Evolutionary conservation across 2,329 filamentous ascomycete species (phyloP).

Genomic region (Colletotrichum sansevieriae): DNA sequence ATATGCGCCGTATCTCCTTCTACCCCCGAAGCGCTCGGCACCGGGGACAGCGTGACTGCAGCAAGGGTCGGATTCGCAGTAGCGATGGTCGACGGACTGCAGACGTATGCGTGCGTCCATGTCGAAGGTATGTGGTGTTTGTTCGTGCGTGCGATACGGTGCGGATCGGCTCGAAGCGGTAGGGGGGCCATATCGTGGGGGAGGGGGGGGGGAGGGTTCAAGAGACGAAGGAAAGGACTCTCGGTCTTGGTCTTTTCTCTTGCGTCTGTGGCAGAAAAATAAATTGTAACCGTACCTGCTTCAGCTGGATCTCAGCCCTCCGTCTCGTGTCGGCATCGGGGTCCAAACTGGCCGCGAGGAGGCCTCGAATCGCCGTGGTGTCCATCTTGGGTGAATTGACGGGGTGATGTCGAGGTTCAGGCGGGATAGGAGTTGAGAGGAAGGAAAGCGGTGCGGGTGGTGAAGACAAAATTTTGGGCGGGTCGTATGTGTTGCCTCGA

Average conservation of each 20-base stretch:
- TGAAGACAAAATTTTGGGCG: conserved; percentile 44
- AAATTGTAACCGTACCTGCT: conserved; percentile 71
- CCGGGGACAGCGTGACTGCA: neutral
- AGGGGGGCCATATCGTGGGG: conserved; percentile 39
- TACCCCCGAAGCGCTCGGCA: conserved; percentile 1
- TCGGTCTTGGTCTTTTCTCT: conserved; percentile 9
- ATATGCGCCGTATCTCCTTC: conserved; percentile 2
- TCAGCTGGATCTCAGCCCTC: conserved; percentile 84
- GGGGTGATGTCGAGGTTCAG: conserved; percentile 41
- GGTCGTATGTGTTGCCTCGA: conserved; percentile 41
- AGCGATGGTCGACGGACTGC: conserved; percentile 32
- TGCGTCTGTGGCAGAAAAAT: conserved; percentile 17
- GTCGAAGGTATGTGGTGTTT: conserved; percentile 30
- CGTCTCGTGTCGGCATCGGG: conserved; percentile 80
- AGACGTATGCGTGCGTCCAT: conserved; percentile 25
- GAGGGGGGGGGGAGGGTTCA: conserved; percentile 20
- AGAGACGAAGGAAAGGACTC: conserved; percentile 14
- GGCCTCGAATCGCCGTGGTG: conserved; percentile 78
- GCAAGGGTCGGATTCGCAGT: conserved; percentile 10
- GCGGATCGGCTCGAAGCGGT: conserved; percentile 38
- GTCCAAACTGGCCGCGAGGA: conserved; percentile 82
- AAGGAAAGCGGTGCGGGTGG: conserved; percentile 41
- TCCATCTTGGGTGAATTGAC: conserved; percentile 69
- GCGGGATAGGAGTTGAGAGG: conserved; percentile 42
- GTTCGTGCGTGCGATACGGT: conserved; percentile 19